Evolutionary conservation across 2,329 filamentous ascomycete genomes (phyloP).

Genomic region (Penicillium aurantiogriseum): DNA sequence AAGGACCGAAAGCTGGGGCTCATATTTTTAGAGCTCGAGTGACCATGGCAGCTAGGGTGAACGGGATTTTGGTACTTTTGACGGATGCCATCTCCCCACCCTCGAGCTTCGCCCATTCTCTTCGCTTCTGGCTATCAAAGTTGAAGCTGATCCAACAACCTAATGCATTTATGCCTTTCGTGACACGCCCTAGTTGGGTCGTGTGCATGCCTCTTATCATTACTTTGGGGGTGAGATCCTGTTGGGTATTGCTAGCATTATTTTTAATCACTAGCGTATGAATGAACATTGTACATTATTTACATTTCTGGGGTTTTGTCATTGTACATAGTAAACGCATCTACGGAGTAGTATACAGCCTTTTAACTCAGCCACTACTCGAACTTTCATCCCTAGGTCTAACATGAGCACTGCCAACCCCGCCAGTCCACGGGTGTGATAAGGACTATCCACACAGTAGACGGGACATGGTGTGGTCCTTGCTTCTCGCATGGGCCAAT

Average conservation of each 20-base stretch:
- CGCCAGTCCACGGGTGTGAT: not conserved
- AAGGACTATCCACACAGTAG: not conserved
- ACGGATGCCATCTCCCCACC: slow-evolving; percentile 14
- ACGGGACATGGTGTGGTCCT: not conserved
- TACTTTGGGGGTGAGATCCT: slow-evolving; percentile 4
- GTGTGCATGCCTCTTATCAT: slow-evolving; percentile 3
- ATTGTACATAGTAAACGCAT: not conserved
- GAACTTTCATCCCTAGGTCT: not conserved
- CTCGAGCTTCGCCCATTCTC: slow-evolving; percentile 8
- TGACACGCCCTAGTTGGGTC: not conserved
- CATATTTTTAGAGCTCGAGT: slow-evolving; percentile 1
- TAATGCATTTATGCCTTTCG: slow-evolving; percentile 1
- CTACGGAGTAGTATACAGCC: not conserved
- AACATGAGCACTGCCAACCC: not conserved
- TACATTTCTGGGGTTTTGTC: not conserved
- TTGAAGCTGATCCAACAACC: slow-evolving; percentile 15
- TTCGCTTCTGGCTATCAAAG: slow-evolving; percentile 16
- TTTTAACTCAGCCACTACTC: not conserved
- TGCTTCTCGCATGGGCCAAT: not conserved
- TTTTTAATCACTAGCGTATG: slow-evolving; percentile 23
- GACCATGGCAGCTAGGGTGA: slow-evolving; percentile 9
- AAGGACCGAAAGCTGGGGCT: slow-evolving; percentile 1
- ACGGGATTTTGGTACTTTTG: slow-evolving; percentile 11
- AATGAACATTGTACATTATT: slow-evolving; percentile 27
- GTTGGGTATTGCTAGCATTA: slow-evolving; percentile 23